Evolutionary conservation across 768 basidiomycete species (phyloP).

Genomic region (Panellus pusillus): DNA sequence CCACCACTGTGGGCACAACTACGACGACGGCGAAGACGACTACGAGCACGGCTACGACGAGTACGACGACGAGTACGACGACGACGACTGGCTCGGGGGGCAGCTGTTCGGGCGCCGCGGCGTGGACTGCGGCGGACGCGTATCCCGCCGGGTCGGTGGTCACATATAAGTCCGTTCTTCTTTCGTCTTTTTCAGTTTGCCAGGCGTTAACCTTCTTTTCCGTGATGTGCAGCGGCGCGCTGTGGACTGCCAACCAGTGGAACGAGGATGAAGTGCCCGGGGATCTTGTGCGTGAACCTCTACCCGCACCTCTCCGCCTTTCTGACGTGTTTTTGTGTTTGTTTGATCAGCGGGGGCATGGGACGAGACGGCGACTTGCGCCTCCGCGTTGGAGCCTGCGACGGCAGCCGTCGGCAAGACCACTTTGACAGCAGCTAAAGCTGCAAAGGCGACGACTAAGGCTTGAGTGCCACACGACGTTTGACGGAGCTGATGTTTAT

Average conservation of each 20-base stretch:
- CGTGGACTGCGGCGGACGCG: constrained; percentile 7
- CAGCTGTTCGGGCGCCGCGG: constrained; percentile 14
- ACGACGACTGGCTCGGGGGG: not conserved
- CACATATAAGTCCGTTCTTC: constrained; percentile 4
- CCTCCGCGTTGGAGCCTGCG: constrained; percentile 5
- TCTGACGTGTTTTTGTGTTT: not conserved
- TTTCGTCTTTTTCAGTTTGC: no score
- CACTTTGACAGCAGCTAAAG: no score
- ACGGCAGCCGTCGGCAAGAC: not conserved
- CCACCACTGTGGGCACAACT: no score
- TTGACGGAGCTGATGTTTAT: no score
- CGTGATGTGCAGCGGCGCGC: constrained; percentile 4
- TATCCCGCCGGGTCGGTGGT: constrained; percentile 10
- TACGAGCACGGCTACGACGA: not conserved
- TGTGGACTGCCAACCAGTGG: constrained; percentile 20
- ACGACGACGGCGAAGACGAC: no score
- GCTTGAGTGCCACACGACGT: no score
- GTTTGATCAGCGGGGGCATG: constrained; percentile 7
- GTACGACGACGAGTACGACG: constrained; percentile 3
- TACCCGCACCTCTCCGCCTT: no score
- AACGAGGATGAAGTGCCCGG: constrained; percentile 12
- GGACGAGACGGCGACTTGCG: constrained; percentile 9
- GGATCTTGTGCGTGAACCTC: constrained; percentile 11
- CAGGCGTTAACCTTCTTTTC: not conserved
- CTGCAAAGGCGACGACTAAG: not conserved